Evolutionary conservation across 179 eudicot species (phyloP), one percentile per base, ranked within the genome.

Genomic region (Silene coronaria): DNA sequence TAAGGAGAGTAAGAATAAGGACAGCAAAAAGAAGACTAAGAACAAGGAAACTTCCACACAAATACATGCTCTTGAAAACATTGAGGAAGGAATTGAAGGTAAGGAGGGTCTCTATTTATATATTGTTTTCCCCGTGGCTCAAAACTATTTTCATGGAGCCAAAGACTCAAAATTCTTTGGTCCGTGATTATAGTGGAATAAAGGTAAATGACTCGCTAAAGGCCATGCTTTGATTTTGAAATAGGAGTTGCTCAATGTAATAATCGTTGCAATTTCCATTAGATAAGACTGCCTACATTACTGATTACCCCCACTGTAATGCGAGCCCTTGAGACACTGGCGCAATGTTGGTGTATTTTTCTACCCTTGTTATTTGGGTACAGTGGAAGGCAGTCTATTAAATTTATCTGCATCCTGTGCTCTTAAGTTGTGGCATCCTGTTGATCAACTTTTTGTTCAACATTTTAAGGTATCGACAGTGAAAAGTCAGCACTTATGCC

Each of bases 21-120:
- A 80, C 26, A 77, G 63, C 51, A 74, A 78, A 72, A 84, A 82
- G 85, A 89, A 85, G 77, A 67, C 78, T 61, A 87, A 85, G 81
- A 79, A 69, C 77, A 89, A 82, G 85, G 90, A 87, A n/a, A 66
- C 84, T 14, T 88, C 86, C 16, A 85, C 92, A 19, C 93, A 89
- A 79, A 87, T 89, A 77, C 93, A 89, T 57, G 88, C 93, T 70
- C 89, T 89, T 77, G 93, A 89, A 82, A 89, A 89, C 82, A 89
- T 89, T 13, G 91, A 89, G 80, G 93, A 87, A 74, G 93, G 93
- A 79, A 84, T 89, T 34, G 93, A 89, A 89, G 93, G 93, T 89
- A 77, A 80, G 76, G 17, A 8, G 53, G 6, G 11, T 6, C 16
- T 45, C 6, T 36, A 32, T 13, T 51, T 6, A 17, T 51, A 16